phyloP scores from a whole-genome alignment of 768 basidiomycete species.

The Psilocybe azurescens region DNA sequence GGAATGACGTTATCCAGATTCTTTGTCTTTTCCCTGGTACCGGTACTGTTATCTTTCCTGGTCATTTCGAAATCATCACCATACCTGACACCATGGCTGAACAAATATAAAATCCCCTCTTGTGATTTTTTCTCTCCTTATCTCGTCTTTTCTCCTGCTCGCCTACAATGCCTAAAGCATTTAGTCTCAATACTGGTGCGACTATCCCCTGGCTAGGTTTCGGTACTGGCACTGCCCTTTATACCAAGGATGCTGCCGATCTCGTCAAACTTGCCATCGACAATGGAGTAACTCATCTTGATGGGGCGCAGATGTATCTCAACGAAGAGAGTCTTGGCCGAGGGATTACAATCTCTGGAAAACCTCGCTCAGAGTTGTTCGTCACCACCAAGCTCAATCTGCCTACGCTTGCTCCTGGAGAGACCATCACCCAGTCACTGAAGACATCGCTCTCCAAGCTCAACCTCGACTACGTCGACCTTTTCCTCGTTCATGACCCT shows the following conservation, averaged over 20 bases:
- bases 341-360: conserved; percentile 55
- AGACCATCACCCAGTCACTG: conserved; percentile 54
- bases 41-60: conserved; percentile 2
- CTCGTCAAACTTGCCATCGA: conserved; percentile 52
- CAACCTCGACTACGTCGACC: conserved; percentile 57
- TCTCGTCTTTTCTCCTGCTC: conserved; percentile 17
- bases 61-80: background rate
- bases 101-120: conserved; percentile 14
- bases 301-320: conserved; percentile 63
- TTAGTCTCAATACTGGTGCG: conserved; percentile 61
- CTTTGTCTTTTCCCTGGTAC: background rate
- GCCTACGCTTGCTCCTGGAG: conserved; percentile 41
- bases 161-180: conserved; percentile 28
- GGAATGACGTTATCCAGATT: background rate
- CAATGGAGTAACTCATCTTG: conserved; percentile 64
- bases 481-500: conserved; percentile 66
- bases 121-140: conserved; percentile 14
- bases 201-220: conserved; percentile 62
- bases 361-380: conserved; percentile 59
- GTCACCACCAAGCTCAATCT: conserved; percentile 66
- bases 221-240: conserved; percentile 66
- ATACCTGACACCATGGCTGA: background rate
- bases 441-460: conserved; percentile 60
- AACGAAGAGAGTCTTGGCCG: conserved; percentile 61
- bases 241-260: conserved; percentile 44